Evolutionary conservation across 805 yeast species (phyloP).

Genomic region (Ogataea salicorniae): DNA sequence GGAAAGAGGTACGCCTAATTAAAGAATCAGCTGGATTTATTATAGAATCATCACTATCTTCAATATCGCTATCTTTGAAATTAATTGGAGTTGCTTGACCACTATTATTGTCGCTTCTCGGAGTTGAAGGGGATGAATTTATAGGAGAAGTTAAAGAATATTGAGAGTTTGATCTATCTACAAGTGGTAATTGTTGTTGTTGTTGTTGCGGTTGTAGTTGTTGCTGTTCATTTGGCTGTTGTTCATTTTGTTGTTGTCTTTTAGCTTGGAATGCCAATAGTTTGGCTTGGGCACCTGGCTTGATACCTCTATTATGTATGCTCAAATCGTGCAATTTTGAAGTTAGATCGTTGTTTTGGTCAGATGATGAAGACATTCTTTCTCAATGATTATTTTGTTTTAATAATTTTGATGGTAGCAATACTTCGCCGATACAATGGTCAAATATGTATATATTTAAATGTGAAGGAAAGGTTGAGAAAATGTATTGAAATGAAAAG

Average conservation of each 20-base stretch:
- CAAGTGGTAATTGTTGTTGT: neutral
- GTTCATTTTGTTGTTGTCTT: slow-evolving; percentile 35
- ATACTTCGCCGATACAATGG: neutral
- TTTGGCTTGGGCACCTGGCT: slow-evolving; percentile 81
- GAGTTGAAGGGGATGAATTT: slow-evolving; percentile 17
- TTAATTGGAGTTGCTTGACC: slow-evolving; percentile 14
- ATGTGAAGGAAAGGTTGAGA: neutral
- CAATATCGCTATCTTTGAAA: slow-evolving; percentile 9
- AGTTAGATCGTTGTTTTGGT: slow-evolving; percentile 6
- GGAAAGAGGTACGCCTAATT: slow-evolving; percentile 23
- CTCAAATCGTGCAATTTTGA: slow-evolving; percentile 20
- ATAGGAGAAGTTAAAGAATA: neutral
- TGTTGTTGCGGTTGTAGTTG: slow-evolving; percentile 3
- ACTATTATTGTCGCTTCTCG: slow-evolving; percentile 13
- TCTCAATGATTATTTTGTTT: no score
- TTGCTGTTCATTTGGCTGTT: slow-evolving; percentile 2
- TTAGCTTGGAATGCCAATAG: slow-evolving; percentile 83
- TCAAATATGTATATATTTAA: neutral
- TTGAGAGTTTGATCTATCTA: neutral
- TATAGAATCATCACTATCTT: slow-evolving; percentile 2
- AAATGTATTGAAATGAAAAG: neutral
- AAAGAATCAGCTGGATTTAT: slow-evolving; percentile 1
- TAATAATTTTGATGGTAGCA: neutral
- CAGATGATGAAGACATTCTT: neutral
- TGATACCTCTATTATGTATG: slow-evolving; percentile 35